Percentiles rank a stretch among this genome's conserved stretches.
Conservation (phyloP, 2,329 filamentous ascomycete genomes). For the Botrytis hyacinthi region DNA sequence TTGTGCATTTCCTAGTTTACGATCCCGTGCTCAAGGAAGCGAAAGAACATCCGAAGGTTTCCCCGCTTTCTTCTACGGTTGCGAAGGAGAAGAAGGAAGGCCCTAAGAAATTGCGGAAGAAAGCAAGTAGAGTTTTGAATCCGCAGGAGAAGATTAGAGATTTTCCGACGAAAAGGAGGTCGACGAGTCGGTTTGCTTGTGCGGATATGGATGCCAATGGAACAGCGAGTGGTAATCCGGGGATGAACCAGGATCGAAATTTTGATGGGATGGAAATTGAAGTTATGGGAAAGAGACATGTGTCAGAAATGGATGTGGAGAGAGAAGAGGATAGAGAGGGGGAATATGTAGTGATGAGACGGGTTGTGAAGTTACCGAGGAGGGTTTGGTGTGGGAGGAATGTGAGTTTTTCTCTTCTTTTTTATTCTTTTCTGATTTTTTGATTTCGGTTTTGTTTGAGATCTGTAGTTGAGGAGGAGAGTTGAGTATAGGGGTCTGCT, state of each 20-base stretch:
- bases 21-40: neutral
- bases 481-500: neutral
- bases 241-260: neutral
- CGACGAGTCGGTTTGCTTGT: neutral
- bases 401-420: neutral
- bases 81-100: neutral
- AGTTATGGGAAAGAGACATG: neutral
- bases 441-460: no score
- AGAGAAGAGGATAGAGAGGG: neutral
- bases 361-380: conserved; percentile 15
- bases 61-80: neutral
- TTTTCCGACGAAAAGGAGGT: neutral
- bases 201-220: neutral
- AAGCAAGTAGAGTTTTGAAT: neutral
- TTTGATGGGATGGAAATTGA: conserved; percentile 3
- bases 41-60: neutral
- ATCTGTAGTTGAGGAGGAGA: neutral
- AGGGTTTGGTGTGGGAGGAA: conserved; percentile 22
- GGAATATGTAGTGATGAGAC: conserved; percentile 15
- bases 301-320: neutral
- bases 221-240: neutral
- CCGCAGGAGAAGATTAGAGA: neutral
- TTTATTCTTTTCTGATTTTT: neutral
- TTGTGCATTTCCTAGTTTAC: conserved; percentile 18
- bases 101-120: neutral